phyloP scores from a whole-genome alignment of 768 basidiomycete species.

The Mrakia frigida region DNA sequence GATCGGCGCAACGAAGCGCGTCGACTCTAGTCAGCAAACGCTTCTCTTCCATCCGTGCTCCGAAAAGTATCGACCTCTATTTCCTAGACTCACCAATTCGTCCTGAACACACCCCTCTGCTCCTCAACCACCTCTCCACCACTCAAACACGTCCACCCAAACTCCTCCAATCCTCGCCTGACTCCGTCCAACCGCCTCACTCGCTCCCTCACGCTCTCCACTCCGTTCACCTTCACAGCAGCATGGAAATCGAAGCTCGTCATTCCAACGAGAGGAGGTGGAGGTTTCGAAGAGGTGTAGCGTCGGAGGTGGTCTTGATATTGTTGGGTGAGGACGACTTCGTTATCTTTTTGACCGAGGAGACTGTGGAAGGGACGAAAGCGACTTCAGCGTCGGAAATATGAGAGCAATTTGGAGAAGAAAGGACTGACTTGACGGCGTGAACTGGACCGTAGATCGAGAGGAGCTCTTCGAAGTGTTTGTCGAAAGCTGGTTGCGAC shows the following conservation, averaged over 20 bases:
- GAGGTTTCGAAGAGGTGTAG: constrained; percentile 41
- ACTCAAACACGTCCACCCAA: constrained; percentile 81
- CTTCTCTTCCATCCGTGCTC: too few species aligned
- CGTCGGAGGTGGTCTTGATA: constrained; percentile 68
- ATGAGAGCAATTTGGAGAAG: too few species aligned
- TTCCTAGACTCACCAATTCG: constrained; percentile 58
- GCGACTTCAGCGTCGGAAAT: background rate
- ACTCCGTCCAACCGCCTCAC: constrained; percentile 61
- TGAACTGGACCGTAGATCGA: constrained; percentile 81
- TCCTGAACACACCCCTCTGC: constrained; percentile 86
- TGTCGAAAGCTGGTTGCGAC: constrained; percentile 93
- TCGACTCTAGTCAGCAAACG: too few species aligned
- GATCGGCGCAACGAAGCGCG: too few species aligned
- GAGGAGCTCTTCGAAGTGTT: constrained; percentile 79
- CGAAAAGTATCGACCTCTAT: too few species aligned
- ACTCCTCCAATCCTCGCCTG: constrained; percentile 62
- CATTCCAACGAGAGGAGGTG: constrained; percentile 58
- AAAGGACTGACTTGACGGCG: constrained; percentile 58
- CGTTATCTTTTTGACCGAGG: constrained; percentile 86
- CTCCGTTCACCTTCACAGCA: constrained; percentile 70
- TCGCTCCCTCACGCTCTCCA: constrained; percentile 76
- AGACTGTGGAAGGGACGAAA: constrained; percentile 44
- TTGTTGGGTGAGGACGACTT: constrained; percentile 71
- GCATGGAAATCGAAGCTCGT: constrained; percentile 95
- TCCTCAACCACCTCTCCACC: constrained; percentile 61